Conservation (phyloP, 495 filamentous ascomycete species). For the Talaromyces stipitatus region DNA sequence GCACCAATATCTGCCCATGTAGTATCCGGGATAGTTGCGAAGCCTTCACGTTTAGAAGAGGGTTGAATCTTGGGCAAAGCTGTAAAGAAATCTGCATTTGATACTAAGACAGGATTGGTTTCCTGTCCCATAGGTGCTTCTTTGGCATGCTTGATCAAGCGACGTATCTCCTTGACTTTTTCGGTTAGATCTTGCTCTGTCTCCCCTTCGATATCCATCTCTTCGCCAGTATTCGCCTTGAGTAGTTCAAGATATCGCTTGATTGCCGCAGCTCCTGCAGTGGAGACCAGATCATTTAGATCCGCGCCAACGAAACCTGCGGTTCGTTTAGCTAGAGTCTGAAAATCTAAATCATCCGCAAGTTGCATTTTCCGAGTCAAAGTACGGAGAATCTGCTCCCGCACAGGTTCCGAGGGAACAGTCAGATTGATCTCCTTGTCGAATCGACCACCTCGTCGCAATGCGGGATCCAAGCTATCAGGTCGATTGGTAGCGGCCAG, state of each 20-base stretch:
- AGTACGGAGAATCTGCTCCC: constrained; percentile 77
- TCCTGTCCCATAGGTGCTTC: constrained; percentile 39
- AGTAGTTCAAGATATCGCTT: constrained; percentile 49
- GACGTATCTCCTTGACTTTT: constrained; percentile 41
- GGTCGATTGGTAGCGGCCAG: constrained; percentile 91
- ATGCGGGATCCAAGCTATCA: constrained; percentile 79
- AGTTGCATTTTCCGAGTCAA: constrained; percentile 65
- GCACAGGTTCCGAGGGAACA: constrained; percentile 78
- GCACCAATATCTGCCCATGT: constrained; percentile 94
- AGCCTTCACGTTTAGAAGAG: constrained; percentile 90
- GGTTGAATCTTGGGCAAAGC: constrained; percentile 85
- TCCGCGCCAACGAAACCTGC: constrained; percentile 97
- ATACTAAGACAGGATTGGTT: constrained; percentile 38
- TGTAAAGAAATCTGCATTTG: constrained; percentile 59
- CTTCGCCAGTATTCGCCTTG: constrained; percentile 41
- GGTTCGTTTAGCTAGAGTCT: constrained; percentile 75
- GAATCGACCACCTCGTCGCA: constrained; percentile 80
- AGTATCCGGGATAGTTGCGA: constrained; percentile 94
- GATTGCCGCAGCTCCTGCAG: constrained; percentile 59
- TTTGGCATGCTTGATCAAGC: constrained; percentile 47
- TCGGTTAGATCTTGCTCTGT: constrained; percentile 24
- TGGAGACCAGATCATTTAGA: constrained; percentile 72
- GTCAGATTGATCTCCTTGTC: constrained; percentile 91
- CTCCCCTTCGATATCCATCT: constrained; percentile 45
- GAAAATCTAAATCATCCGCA: constrained; percentile 67